Percentiles rank a stretch among this genome's conserved stretches.
Evolutionary conservation across 306 rosid genomes (phyloP).

Genomic region (Vigna nakashimae): DNA sequence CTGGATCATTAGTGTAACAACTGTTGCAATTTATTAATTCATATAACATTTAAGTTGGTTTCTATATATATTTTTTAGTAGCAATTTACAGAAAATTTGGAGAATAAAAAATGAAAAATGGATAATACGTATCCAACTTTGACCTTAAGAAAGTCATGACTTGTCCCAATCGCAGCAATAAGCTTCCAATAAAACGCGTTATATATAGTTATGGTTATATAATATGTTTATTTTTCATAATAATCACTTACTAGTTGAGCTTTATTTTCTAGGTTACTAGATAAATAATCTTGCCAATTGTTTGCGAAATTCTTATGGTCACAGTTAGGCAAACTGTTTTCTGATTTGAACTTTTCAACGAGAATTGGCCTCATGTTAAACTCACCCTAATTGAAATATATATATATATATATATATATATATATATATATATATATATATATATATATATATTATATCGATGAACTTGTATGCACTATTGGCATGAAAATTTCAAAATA

Average conservation of each 20-base stretch:
- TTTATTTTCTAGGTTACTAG: slow-evolving; percentile 12
- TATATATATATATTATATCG: background rate
- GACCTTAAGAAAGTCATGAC: slow-evolving; percentile 28
- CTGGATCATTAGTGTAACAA: slow-evolving; percentile 8
- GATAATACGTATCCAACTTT: slow-evolving; percentile 18
- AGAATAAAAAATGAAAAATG: background rate
- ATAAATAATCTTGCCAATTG: background rate
- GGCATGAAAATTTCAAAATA: background rate
- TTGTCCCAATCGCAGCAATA: slow-evolving; percentile 32
- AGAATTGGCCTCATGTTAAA: background rate
- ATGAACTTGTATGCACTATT: background rate
- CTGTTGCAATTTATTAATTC: slow-evolving; percentile 9
- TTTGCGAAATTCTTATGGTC: slow-evolving; percentile 16
- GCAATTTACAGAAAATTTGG: background rate
- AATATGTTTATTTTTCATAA: background rate
- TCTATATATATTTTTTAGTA: background rate
- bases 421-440: background rate
- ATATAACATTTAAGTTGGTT: background rate
- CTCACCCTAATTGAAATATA: background rate
- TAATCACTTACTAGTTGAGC: background rate
- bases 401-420: too few relatives aligned
- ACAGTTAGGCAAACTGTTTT: background rate
- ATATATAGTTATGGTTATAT: background rate
- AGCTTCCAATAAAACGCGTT: slow-evolving; percentile 38
- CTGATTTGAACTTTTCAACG: slow-evolving; percentile 33